Evolutionary conservation across 495 filamentous ascomycete genomes (phyloP), one percentile per base, ranked within the genome.

Genomic region (Rhypophila decipiens): DNA sequence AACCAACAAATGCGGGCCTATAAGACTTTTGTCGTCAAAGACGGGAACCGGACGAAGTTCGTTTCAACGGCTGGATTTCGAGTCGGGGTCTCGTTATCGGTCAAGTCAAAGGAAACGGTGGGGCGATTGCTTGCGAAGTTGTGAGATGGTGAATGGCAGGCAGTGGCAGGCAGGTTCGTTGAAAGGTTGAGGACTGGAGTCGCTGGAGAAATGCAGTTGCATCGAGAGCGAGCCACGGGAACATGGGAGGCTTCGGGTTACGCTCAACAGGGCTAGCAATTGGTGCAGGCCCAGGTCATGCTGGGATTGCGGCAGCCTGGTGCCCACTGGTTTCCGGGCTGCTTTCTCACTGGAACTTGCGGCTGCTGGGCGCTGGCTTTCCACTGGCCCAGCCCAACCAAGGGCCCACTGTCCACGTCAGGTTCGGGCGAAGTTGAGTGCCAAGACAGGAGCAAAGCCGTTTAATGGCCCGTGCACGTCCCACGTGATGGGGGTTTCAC

Each of bases 191-290:
- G 40, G 19, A 11, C 2, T 39, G 40, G 24, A 15, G 34, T 58
- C 27, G 27, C 13, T 31, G 7, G 13, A 13, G 27, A 31, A 31
- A 31, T 13, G 27, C 27, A 31, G 27, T 31, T 31, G 27, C 27
- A 31, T 31, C 27, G 27, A 31, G 49, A 46, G 49, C 29, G 35
- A 55, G 35, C 50, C 57, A 51, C 53, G 50, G 53, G 57, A 60
- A 41, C 50, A 49, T 34, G 36, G 39, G 12, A 17, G 39, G 39
- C 4, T n/a, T n/a, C n/a, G n/a, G n/a, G n/a, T n/a, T n/a, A n/a
- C n/a, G n/a, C n/a, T n/a, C n/a, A 13, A 31, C 27, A 31, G 27
- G 27, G 27, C 27, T 31, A 31, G 27, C 7, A 13, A 13, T 31
- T 31, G 27, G 27, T 13, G 13, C 7, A 31, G 27, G 13, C 7